phyloP scores from a whole-genome alignment of 1,284 basidiomycete genomes.

The Golubevia sp. region DNA sequence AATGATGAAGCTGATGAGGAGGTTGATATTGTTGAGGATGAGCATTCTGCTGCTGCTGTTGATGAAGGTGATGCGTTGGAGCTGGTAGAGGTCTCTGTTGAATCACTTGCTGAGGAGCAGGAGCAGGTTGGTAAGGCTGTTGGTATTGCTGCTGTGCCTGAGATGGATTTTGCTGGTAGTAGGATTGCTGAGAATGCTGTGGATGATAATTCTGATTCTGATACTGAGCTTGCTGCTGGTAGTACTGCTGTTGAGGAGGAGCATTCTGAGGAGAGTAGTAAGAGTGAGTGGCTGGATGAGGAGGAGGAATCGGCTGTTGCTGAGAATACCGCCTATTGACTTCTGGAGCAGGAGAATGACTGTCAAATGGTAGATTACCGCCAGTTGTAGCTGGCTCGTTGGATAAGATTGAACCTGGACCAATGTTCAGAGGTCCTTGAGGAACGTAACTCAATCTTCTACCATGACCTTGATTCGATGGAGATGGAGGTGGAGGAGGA shows the following conservation, averaged over 20 bases:
- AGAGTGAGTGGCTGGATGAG: slow-evolving; percentile 14
- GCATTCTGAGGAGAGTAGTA: slow-evolving; percentile 23
- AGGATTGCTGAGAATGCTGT: slow-evolving; percentile 1
- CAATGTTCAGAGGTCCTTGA: slow-evolving; percentile 18
- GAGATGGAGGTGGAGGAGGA: slow-evolving; percentile 33
- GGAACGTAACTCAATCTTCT: slow-evolving; percentile 23
- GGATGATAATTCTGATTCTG: neutral
- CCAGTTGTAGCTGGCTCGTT: slow-evolving; percentile 23
- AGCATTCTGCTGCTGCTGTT: slow-evolving; percentile 11
- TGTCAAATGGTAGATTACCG: slow-evolving; percentile 34
- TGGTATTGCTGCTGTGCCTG: too few relatives aligned
- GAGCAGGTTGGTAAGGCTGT: too few relatives aligned
- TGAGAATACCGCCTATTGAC: slow-evolving; percentile 12
- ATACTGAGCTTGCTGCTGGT: slow-evolving; percentile 12
- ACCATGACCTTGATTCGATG: slow-evolving; percentile 12
- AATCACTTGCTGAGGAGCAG: too few relatives aligned
- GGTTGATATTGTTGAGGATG: neutral
- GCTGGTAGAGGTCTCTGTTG: neutral
- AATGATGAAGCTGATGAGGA: too few relatives aligned
- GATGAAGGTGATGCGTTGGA: neutral
- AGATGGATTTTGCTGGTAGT: too few relatives aligned
- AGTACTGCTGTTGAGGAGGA: slow-evolving; percentile 30
- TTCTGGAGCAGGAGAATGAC: slow-evolving; percentile 32
- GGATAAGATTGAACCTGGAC: slow-evolving; percentile 7
- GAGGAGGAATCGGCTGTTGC: slow-evolving; percentile 13